Evolutionary conservation across 495 filamentous ascomycete genomes (phyloP).

Genomic region (Trichocladium uniseriatum): DNA sequence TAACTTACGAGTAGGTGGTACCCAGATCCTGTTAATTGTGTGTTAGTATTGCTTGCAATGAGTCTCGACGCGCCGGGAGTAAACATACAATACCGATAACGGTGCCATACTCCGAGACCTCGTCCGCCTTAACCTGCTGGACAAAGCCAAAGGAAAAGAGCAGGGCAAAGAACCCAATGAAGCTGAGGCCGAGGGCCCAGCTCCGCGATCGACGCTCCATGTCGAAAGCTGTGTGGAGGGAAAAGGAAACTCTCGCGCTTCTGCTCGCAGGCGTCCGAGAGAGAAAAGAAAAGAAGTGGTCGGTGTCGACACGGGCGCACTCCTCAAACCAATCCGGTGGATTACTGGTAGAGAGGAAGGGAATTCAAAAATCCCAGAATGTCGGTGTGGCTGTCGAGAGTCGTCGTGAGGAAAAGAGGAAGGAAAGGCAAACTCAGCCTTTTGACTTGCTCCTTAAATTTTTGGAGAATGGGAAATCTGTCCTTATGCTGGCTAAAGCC

Average conservation of each 20-base stretch:
- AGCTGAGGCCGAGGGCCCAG: slow-evolving; percentile 36
- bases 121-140: slow-evolving; percentile 63
- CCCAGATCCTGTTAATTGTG: slow-evolving; percentile 61
- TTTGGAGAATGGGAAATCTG: slow-evolving; percentile 24
- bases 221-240: slow-evolving; percentile 18
- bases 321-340: slow-evolving; percentile 8
- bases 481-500: slow-evolving; percentile 25
- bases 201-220: slow-evolving; percentile 47
- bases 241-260: slow-evolving; percentile 12
- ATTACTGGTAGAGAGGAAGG: neutral
- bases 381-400: slow-evolving; percentile 1
- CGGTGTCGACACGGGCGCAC: slow-evolving; percentile 9
- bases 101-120: slow-evolving; percentile 70
- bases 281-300: slow-evolving; percentile 13
- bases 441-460: slow-evolving; percentile 9
- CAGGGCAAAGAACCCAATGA: slow-evolving; percentile 60
- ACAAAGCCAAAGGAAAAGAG: slow-evolving; percentile 67
- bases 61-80: neutral
- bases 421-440: neutral
- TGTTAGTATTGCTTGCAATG: slow-evolving; percentile 13
- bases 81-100: slow-evolving; percentile 79
- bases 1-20: slow-evolving; percentile 82
- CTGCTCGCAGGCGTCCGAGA: slow-evolving; percentile 9
- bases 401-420: neutral
- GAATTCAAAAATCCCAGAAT: neutral